Percentiles rank a stretch among this genome's conserved stretches.
These are phyloP conservation scores for Colletotrichum tamarilloi DNA, from an alignment of 2,329 filamentous ascomycete genomes.

Conservation along the genomic window DNA sequence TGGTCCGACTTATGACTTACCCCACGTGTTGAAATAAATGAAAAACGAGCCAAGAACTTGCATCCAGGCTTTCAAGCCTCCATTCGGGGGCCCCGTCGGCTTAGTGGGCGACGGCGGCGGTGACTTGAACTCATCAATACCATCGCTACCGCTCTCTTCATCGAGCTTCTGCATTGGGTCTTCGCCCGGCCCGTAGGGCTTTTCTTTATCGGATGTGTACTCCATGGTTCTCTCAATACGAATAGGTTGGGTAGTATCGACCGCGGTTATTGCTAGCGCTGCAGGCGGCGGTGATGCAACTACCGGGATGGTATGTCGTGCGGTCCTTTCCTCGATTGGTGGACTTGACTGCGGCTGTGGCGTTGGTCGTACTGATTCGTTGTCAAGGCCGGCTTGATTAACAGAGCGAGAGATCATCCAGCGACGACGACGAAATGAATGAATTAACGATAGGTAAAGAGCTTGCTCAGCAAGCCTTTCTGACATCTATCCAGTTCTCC, in stretches of 20 bases:
- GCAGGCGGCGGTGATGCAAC: neutral
- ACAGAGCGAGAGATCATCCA: neutral
- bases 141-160: conserved; percentile 21
- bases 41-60: conserved; percentile 60
- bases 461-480: neutral
- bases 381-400: neutral
- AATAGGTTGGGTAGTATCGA: neutral
- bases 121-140: neutral
- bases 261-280: neutral
- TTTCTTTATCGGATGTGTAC: conserved; percentile 13
- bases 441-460: neutral
- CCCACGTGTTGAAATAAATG: conserved; percentile 58
- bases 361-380: neutral
- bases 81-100: conserved; percentile 36
- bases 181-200: conserved; percentile 1
- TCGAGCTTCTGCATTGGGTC: neutral
- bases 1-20: conserved; percentile 15
- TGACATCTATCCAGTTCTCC: neutral
- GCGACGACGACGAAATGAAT: neutral
- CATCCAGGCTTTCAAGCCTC: conserved; percentile 55
- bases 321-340: neutral
- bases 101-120: neutral
- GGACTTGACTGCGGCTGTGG: neutral
- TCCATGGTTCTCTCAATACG: neutral
- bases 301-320: neutral